Percentiles rank a stretch among this genome's conserved stretches.
Conservation (phyloP, 768 basidiomycete species). For the Chalciporus chontae region DNA sequence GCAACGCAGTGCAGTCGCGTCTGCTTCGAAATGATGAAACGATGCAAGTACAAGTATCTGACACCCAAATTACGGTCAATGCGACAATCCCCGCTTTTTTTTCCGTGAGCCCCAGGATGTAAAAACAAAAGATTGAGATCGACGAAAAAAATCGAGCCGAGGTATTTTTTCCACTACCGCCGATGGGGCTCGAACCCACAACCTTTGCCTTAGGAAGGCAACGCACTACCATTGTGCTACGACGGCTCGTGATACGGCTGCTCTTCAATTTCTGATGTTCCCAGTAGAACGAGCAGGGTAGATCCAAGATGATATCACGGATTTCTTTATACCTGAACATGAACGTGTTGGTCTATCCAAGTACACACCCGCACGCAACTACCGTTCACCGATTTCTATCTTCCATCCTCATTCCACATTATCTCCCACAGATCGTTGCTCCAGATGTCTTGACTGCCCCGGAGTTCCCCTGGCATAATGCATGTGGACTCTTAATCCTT, state of each 20-base stretch:
- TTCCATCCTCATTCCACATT: slow-evolving; percentile 62
- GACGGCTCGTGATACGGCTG: slow-evolving; percentile 22
- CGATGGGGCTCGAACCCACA: slow-evolving; percentile 38
- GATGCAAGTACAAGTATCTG: too few relatives aligned
- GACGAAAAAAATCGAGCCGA: slow-evolving; percentile 28
- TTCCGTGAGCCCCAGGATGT: too few relatives aligned
- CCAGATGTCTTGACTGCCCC: slow-evolving; percentile 51
- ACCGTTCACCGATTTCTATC: slow-evolving; percentile 49
- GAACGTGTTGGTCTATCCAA: slow-evolving; percentile 76
- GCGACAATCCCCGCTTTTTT: too few relatives aligned
- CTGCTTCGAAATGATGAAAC: too few relatives aligned
- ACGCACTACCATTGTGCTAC: slow-evolving; percentile 39
- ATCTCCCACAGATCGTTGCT: slow-evolving; percentile 71
- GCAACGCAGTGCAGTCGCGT: too few relatives aligned
- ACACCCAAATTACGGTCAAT: too few relatives aligned
- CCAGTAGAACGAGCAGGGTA: not conserved
- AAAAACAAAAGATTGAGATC: too few relatives aligned
- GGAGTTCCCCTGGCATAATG: slow-evolving; percentile 70
- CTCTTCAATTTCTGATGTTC: not conserved
- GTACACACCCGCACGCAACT: slow-evolving; percentile 52
- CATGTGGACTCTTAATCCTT: slow-evolving; percentile 80
- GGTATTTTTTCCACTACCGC: slow-evolving; percentile 27
- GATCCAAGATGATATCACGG: too few relatives aligned
- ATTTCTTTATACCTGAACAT: too few relatives aligned
- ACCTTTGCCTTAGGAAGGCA: slow-evolving; percentile 39